Evolutionary conservation across 2,329 filamentous ascomycete genomes (phyloP), one percentile per base, ranked within the genome.

Genomic region (Domatiomyces catenatus): DNA sequence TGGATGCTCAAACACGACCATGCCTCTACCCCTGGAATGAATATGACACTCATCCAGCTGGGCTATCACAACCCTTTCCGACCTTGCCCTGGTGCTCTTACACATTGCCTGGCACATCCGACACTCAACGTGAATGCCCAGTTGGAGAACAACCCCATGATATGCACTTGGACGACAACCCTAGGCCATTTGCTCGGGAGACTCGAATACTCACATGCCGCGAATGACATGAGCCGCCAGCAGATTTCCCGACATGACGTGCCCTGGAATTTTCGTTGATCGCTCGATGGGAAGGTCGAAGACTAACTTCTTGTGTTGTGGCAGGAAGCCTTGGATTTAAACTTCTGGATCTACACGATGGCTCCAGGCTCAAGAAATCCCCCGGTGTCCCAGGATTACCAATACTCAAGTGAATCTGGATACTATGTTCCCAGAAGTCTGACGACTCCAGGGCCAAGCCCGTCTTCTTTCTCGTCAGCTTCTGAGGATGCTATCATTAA

Each of bases 371-470:
- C 48, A 19, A 49, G 47, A 46, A 39, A 49, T 17, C 36, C 48
- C 22, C 32, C 8, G 7, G 45, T 18, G 48, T 32, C 36, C 54
- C 46, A 50, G 46, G 51, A 52, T 44, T 48, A 39, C 52, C 45
- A 52, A 52, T 39, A 39, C 32, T 39, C 32, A 5, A 39, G 32
- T 39, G 32, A 39, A 39, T 42, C 48, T 51, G 49, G 46, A 49
- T 51, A 22, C 32, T 39, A 15, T 39, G 12, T 39, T 39, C 54
- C 56, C 42, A 56, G 56, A 52, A 56, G 45, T 19, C 48, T 53
- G 43, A 47, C 52, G 22, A 47, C 54, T 50, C 50, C 50, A 17
- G 50, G 50, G 10, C 43, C 46, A 46, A 54, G 52, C 8, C 24
- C 51, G 46, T 47, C 53, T 45, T 53, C 43, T 18, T 56, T 52